These are phyloP conservation scores for Ustilago shanxiensis DNA, from an alignment of 1,284 basidiomycete species.

Conservation along the genomic window DNA sequence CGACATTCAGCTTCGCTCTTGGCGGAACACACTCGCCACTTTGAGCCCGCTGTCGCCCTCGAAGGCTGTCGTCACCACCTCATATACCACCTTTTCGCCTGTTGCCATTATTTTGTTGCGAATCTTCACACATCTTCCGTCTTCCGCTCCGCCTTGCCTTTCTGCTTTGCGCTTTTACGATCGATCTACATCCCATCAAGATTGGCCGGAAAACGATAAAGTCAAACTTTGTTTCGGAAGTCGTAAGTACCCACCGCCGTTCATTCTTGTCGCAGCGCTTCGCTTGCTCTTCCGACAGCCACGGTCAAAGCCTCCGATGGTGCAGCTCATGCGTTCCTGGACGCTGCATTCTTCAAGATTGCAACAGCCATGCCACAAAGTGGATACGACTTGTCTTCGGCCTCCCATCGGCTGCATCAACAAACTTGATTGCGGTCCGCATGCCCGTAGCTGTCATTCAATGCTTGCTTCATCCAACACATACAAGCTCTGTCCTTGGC, in stretches of 20 bases:
- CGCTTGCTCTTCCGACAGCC: background rate
- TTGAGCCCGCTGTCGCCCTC: background rate
- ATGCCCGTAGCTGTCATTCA: slow-evolving; percentile 4
- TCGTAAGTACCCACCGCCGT: slow-evolving; percentile 33
- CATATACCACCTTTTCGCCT: background rate
- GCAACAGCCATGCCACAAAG: background rate
- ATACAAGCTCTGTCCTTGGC: background rate
- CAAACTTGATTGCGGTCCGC: background rate
- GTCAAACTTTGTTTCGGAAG: slow-evolving; percentile 17
- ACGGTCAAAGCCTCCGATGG: background rate
- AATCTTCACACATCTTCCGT: background rate
- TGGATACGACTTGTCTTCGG: background rate
- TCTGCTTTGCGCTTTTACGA: slow-evolving; percentile 32
- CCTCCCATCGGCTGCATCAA: slow-evolving; percentile 2
- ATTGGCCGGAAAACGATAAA: slow-evolving; percentile 1
- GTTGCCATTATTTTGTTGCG: background rate
- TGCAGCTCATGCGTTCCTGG: background rate
- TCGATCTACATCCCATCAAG: background rate
- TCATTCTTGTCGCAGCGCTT: slow-evolving; percentile 6
- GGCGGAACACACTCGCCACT: background rate
- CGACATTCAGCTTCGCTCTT: background rate
- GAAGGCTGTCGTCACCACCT: background rate
- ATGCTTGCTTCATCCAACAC: background rate
- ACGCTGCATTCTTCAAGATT: background rate
- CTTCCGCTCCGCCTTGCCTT: background rate